Base-by-base conservation (phyloP, 2,329 filamentous ascomycete species). In the Monosporascus sp. region DNA sequence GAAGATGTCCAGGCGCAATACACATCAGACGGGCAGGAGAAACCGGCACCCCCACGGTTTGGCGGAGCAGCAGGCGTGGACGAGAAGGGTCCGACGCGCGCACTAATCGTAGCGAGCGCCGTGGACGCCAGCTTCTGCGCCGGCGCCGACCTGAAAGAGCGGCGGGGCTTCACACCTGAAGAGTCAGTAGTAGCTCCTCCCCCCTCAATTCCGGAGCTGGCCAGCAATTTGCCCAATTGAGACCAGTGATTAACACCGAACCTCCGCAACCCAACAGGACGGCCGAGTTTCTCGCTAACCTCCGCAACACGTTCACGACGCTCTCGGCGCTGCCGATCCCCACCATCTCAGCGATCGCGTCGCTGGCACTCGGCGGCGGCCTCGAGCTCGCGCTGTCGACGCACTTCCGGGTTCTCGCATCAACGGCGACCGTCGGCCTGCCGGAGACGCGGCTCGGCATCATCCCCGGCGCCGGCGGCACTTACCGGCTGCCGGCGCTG, bases 371-470 rank as follows among this genome's bases (percentile, higher is more conserved):
- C 31, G 94, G 94, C 58, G 94, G 94, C 64, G 94, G 94, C 47
- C 85, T 99, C 59, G 94, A 99, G 74, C 83, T 99, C 50, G 93
- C 91, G 2, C 83, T 99, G 7, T 86, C 88, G 61, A 96, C 93
- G 1, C 86, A 94, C 71, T 85, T 99, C 72, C 90, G 94, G 60
- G 87, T 99, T 50, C 86, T 97, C 60, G 82, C 86, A 35, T 90
- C 89, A 39, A 88, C 86, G 36, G 88, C 90, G 17, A 75, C 79
- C 24, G 84, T 99, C 51, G 92, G 85, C 0, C 82, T 97, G 5
- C 94, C 94, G 1, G 94, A 99, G 70, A 97, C 94, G 1, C 81
- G 92, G 2, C 81, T 99, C 2, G 94, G 88, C 52, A 99, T 99
- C 68, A 88, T 99, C 59, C 94, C 94, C 3, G 94, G 94, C 54